Evolutionary conservation across 768 basidiomycete genomes (phyloP), one percentile per base, ranked within the genome.

Genomic region (Termitomyces sp.): DNA sequence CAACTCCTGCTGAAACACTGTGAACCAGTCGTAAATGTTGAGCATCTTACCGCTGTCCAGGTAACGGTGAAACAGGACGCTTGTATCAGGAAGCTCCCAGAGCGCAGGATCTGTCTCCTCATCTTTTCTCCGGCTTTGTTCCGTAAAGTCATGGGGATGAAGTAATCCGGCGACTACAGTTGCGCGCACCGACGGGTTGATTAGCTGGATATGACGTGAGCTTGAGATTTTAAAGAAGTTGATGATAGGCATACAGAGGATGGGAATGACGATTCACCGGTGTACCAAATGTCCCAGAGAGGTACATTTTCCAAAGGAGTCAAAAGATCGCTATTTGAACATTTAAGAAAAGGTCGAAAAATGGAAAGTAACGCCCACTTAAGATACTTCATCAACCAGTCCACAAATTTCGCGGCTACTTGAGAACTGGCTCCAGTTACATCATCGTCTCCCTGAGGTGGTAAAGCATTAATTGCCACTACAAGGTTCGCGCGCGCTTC

Each of bases 21-120:
- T 85, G 64, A 85, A 92, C 92, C 91, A 93, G 69, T 94, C 92
- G 67, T 89, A 92, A 2, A 92, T 79, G 65, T 94, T 94, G 70
- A 94, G 83, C 82, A 88, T 81, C 71, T 80, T 86, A 46, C 89
- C 90, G 47, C 88, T 87, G 64, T 92, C 86, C 43, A 86, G 76
- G 70, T 92, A 94, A 22, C 90, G 79, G 47, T 74, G 74, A 73
- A 93, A 90, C 14, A 93, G 73, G 57, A 93, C 88, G 63, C 82
- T 86, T 1, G 83, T 86, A 63, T 94, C 92, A 0, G 90, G 86
- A 42, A 88, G 76, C 46, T 80, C 74, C 75, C 76, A 80, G 6
- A 85, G 64, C 2, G 69, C 57, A 18, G 70, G 50, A n/a, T 51
- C 59, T 8, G 57, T 37, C 22, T 29, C 48, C 13, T 46, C 27